These are phyloP conservation scores for Cocos nucifera DNA, from an alignment of 176 grass and related monocot genomes.

Conservation along the genomic window DNA sequence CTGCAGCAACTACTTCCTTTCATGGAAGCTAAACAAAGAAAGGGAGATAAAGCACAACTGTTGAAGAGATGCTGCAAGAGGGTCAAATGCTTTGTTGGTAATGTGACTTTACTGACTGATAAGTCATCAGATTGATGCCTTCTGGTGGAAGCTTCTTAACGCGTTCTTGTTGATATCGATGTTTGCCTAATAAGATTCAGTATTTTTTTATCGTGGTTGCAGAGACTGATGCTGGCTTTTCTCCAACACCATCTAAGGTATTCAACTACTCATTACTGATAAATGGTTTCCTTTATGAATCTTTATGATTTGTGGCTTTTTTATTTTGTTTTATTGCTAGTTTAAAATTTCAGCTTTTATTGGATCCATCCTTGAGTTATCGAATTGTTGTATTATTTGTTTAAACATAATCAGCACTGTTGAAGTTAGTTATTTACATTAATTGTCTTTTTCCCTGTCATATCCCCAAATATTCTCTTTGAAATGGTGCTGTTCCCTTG, in stretches of 20 bases:
- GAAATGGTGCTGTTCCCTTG: no score
- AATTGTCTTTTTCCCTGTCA: no score
- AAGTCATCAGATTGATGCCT: background rate
- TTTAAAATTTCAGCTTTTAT: no score
- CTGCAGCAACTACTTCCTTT: conserved; percentile 39
- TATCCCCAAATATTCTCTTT: no score
- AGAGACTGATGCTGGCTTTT: conserved; percentile 49
- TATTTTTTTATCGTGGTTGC: conserved; percentile 17
- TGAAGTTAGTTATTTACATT: no score
- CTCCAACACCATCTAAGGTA: conserved; percentile 45
- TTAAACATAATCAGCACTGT: no score
- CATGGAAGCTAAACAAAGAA: conserved; percentile 30
- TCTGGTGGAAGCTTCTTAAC: conserved; percentile 1
- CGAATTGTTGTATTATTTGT: no score
- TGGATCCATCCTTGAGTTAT: no score
- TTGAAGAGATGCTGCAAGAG: conserved; percentile 45
- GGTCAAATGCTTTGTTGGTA: conserved; percentile 55
- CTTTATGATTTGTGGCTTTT: no score
- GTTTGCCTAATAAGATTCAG: background rate
- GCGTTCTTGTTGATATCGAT: background rate
- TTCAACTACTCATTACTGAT: conserved; percentile 1
- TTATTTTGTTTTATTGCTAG: no score
- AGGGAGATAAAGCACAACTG: conserved; percentile 23
- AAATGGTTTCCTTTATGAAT: no score
- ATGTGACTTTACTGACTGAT: conserved; percentile 8